phyloP scores from a whole-genome alignment of 1,284 basidiomycete species.

The Trametes sp. region DNA sequence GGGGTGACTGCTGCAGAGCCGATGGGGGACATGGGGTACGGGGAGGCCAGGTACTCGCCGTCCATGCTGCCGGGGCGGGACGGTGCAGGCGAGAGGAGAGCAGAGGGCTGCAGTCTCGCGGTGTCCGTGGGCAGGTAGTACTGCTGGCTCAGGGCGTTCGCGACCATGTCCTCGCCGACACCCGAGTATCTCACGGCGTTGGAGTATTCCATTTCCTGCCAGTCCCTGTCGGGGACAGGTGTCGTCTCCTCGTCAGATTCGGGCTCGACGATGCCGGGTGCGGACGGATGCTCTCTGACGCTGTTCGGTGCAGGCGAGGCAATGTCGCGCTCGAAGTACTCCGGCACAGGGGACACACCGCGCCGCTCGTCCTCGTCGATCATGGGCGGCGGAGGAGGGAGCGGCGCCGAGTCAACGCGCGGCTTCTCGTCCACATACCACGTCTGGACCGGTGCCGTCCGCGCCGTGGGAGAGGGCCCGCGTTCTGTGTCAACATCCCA shows the following conservation, averaged over 20 bases:
- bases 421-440: constrained; percentile 17
- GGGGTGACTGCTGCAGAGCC: constrained; percentile 25
- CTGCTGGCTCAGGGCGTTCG: constrained; percentile 23
- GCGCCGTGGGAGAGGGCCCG: constrained; percentile 18
- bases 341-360: constrained; percentile 25
- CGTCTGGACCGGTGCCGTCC: neutral
- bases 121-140: constrained; percentile 13
- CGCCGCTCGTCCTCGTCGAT: constrained; percentile 29
- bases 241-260: constrained; percentile 8
- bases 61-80: constrained; percentile 22
- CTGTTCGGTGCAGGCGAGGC: constrained; percentile 6
- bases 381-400: constrained; percentile 9
- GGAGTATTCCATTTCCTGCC: constrained; percentile 30
- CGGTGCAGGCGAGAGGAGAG: constrained; percentile 10
- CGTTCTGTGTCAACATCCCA: constrained; percentile 31
- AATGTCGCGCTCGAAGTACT: neutral
- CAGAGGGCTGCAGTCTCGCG: constrained; percentile 9
- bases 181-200: constrained; percentile 28
- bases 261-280: constrained; percentile 8
- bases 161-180: constrained; percentile 21
- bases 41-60: constrained; percentile 10
- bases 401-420: constrained; percentile 9
- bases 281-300: neutral
- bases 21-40: constrained; percentile 22
- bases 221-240: constrained; percentile 19